phyloP scores from a whole-genome alignment of 441 rosid species.

The Macaranga tanarius region DNA sequence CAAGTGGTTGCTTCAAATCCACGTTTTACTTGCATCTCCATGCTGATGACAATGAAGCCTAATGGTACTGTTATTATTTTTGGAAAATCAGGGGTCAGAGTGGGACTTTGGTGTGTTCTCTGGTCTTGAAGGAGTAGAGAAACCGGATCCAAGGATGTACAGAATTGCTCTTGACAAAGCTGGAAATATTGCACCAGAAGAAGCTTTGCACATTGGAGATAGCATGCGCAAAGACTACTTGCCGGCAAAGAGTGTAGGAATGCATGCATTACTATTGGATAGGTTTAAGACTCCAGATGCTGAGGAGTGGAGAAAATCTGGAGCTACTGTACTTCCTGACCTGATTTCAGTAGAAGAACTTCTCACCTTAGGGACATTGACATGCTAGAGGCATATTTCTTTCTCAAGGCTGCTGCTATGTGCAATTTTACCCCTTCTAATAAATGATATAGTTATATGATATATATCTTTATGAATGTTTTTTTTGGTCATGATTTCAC shows the following conservation, averaged over 20 bases:
- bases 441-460: background rate
- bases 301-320: slow-evolving; percentile 71
- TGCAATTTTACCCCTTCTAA: background rate
- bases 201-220: slow-evolving; percentile 82
- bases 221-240: slow-evolving; percentile 87
- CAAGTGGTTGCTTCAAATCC: background rate
- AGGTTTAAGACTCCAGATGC: slow-evolving; percentile 82
- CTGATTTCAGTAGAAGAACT: slow-evolving; percentile 59
- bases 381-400: slow-evolving; percentile 20
- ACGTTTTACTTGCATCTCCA: background rate
- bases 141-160: slow-evolving; percentile 80
- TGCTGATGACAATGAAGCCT: background rate
- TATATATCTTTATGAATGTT: no score
- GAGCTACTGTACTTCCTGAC: slow-evolving; percentile 82
- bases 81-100: slow-evolving; percentile 59
- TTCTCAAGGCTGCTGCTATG: slow-evolving; percentile 1
- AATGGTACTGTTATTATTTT: background rate
- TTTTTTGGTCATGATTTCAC: no score
- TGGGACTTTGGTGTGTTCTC: slow-evolving; percentile 99
- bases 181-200: slow-evolving; percentile 69
- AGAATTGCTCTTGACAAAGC: slow-evolving; percentile 74
- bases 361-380: slow-evolving; percentile 47
- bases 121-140: slow-evolving; percentile 93
- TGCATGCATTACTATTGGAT: slow-evolving; percentile 87
- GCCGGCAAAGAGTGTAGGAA: slow-evolving; percentile 82